These are phyloP conservation scores for Fulvia fulva DNA, from an alignment of 2,329 filamentous ascomycete species.

Conservation along the genomic window DNA sequence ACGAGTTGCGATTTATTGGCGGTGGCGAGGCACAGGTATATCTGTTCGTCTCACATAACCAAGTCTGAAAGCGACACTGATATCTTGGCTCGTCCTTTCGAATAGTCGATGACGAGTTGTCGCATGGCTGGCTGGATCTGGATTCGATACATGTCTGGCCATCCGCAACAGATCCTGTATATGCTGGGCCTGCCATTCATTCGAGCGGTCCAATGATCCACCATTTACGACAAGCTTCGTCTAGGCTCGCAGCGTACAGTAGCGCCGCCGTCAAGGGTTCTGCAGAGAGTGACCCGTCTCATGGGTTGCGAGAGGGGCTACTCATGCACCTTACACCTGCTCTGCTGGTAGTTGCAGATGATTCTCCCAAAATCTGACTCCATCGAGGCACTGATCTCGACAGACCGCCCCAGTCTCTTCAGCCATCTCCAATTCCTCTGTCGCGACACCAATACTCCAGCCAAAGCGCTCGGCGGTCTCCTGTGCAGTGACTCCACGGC, in stretches of 20 bases:
- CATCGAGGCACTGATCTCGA: slow-evolving; percentile 87
- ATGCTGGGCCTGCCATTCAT: neutral
- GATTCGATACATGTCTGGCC: neutral
- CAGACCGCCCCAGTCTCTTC: slow-evolving; percentile 86
- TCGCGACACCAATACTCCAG: slow-evolving; percentile 95
- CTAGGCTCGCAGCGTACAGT: neutral
- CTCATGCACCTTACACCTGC: neutral
- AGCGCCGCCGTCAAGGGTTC: neutral
- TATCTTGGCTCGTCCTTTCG: too few species aligned
- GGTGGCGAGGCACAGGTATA: too few species aligned
- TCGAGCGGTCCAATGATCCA: neutral
- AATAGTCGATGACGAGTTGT: too few species aligned
- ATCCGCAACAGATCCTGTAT: neutral
- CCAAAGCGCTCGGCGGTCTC: slow-evolving; percentile 86
- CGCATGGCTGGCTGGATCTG: too few species aligned
- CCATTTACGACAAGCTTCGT: neutral
- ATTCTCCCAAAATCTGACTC: slow-evolving; percentile 91
- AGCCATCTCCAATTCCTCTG: slow-evolving; percentile 94
- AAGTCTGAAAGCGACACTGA: too few species aligned
- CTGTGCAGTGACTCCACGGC: slow-evolving; percentile 81
- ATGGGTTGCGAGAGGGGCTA: neutral
- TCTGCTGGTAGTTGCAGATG: slow-evolving; percentile 19
- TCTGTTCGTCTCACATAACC: too few species aligned
- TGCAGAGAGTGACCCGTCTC: neutral
- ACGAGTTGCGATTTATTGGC: too few species aligned